A percentile compares a stretch with the other conserved stretches of the same genome.
phyloP scores from a whole-genome alignment of 2,329 filamentous ascomycete genomes.

The Fusarium kyushuense region DNA sequence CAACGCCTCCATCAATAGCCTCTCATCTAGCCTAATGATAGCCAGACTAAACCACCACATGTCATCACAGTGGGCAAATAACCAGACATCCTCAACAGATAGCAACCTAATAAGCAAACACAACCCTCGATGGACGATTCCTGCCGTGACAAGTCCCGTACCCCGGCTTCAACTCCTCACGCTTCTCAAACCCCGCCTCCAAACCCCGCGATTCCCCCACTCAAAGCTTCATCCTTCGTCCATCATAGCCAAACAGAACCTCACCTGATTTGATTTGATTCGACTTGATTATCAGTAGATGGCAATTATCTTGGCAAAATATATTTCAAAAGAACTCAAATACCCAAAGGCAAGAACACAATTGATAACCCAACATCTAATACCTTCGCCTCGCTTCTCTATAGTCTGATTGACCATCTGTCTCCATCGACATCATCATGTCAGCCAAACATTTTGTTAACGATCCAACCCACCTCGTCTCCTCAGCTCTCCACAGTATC shows the following conservation, averaged over 20 bases:
- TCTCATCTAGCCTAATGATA: conserved; percentile 8
- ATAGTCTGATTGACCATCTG: conserved; percentile 12
- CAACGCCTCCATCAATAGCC: conserved; percentile 1
- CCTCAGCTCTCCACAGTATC: conserved; percentile 78
- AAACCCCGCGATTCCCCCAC: conserved; percentile 35
- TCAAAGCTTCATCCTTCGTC: conserved; percentile 15
- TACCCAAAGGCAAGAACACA: not conserved
- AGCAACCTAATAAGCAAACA: not conserved
- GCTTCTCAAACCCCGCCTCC: conserved; percentile 19
- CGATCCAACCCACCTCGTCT: conserved; percentile 82
- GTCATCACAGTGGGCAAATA: conserved; percentile 2
- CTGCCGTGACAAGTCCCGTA: conserved; percentile 15
- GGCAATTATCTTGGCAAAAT: conserved; percentile 4
- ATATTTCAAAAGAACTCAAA: conserved; percentile 3
- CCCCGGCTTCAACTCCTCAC: conserved; percentile 23
- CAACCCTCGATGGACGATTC: conserved; percentile 1
- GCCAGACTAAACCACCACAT: conserved; percentile 16
- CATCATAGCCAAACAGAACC: conserved; percentile 11
- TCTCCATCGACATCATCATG: conserved; percentile 50
- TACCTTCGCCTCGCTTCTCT: not conserved
- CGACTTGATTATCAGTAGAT: conserved; percentile 9
- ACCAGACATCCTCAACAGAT: not conserved
- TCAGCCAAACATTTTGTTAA: conserved; percentile 89
- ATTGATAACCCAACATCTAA: not conserved
- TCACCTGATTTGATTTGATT: conserved; percentile 7